These are phyloP conservation scores for Penicillium manginii DNA, from an alignment of 495 filamentous ascomycete species.

Conservation along the genomic window DNA sequence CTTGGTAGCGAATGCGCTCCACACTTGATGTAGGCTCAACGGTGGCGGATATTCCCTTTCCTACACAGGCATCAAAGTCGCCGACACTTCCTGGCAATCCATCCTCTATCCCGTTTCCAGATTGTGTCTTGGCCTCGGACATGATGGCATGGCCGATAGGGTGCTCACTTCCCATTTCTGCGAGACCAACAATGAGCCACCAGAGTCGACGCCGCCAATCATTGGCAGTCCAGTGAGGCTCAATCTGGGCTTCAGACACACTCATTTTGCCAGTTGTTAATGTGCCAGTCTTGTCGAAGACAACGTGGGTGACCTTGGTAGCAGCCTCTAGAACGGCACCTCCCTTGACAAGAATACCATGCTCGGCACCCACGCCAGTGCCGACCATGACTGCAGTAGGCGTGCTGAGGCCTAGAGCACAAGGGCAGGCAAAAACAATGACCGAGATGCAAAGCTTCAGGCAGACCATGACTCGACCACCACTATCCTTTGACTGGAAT, in stretches of 20 bases:
- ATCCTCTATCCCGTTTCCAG: constrained; percentile 72
- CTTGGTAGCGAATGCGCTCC: constrained; percentile 70
- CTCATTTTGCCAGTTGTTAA: constrained; percentile 94
- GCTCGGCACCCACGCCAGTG: constrained; percentile 93
- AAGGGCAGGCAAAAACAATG: constrained; percentile 97
- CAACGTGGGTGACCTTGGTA: constrained; percentile 87
- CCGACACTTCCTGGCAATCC: constrained; percentile 79
- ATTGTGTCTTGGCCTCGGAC: constrained; percentile 68
- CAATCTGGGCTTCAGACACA: constrained; percentile 71
- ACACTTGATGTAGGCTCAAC: constrained; percentile 74
- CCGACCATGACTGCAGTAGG: constrained; percentile 99
- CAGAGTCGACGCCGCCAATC: constrained; percentile 75
- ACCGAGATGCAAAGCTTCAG: constrained; percentile 98
- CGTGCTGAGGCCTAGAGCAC: constrained; percentile 89
- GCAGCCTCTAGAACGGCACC: constrained; percentile 91
- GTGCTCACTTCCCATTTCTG: constrained; percentile 94
- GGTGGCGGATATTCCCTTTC: constrained; percentile 79
- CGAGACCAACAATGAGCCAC: constrained; percentile 93
- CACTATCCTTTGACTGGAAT: constrained; percentile 77
- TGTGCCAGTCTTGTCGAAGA: constrained; percentile 99
- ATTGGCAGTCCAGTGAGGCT: constrained; percentile 67
- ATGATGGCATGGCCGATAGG: constrained; percentile 88
- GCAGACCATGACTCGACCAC: constrained; percentile 94
- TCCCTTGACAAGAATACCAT: constrained; percentile 96
- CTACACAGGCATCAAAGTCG: constrained; percentile 82